phyloP scores from a whole-genome alignment of 192 early-diverging fungal species.

The Coemansia sp. region DNA sequence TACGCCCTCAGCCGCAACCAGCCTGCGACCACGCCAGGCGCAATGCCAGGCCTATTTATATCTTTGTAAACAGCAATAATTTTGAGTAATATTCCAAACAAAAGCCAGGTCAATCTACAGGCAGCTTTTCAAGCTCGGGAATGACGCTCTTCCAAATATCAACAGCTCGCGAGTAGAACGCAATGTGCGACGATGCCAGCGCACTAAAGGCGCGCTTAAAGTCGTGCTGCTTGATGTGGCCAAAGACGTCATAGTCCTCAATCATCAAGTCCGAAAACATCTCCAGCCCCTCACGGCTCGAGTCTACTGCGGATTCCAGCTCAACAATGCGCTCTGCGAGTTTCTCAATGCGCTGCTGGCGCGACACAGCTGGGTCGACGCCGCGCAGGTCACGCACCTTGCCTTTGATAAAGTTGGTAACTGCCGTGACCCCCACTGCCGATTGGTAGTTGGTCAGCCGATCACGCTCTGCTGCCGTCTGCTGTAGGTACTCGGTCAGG shows the following conservation, averaged over 20 bases:
- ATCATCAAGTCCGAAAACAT: slow-evolving; percentile 75
- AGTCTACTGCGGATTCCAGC: slow-evolving; percentile 80
- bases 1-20: not conserved
- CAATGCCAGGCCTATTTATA: too few species aligned
- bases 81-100: not conserved
- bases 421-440: slow-evolving; percentile 60
- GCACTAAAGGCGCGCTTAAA: slow-evolving; percentile 73
- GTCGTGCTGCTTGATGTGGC: slow-evolving; percentile 74
- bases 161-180: slow-evolving; percentile 73
- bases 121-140: slow-evolving; percentile 72
- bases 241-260: slow-evolving; percentile 85
- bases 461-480: slow-evolving; percentile 70
- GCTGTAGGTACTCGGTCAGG: slow-evolving; percentile 73
- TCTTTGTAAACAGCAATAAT: not conserved
- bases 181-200: slow-evolving; percentile 77
- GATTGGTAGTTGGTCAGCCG: slow-evolving; percentile 61
- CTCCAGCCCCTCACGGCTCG: slow-evolving; percentile 66
- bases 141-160: slow-evolving; percentile 84
- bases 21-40: too few species aligned
- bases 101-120: slow-evolving; percentile 33
- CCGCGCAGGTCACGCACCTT: slow-evolving; percentile 89
- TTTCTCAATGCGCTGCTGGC: slow-evolving; percentile 76
- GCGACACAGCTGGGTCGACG: slow-evolving; percentile 76
- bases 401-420: slow-evolving; percentile 77
- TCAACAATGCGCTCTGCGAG: slow-evolving; percentile 70